Evolutionary conservation across 2,329 filamentous ascomycete species (phyloP).

Genomic region (Hypoxylon rubiginosum): DNA sequence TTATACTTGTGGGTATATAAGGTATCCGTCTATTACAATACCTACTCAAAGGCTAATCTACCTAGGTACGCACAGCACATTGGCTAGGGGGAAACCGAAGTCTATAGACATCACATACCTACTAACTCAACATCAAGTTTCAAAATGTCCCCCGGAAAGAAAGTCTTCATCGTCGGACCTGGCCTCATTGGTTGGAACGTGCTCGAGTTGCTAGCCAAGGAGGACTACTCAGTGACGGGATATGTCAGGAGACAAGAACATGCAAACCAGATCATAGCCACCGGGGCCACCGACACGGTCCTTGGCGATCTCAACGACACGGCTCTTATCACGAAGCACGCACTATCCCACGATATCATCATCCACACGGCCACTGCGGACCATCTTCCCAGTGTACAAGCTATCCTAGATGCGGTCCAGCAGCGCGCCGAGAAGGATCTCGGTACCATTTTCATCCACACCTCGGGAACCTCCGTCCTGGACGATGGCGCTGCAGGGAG

Average conservation of each 20-base stretch:
- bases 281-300: conserved; percentile 54
- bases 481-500: conserved; percentile 54
- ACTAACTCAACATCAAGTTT: neutral
- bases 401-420: conserved; percentile 59
- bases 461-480: conserved; percentile 59
- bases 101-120: neutral
- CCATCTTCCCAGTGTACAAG: conserved; percentile 59
- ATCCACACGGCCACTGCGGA: conserved; percentile 65
- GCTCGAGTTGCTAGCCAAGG: conserved; percentile 58
- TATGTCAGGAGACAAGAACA: conserved; percentile 57
- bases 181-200: conserved; percentile 64
- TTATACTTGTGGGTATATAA: neutral
- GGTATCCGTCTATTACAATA: too few relatives aligned
- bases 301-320: conserved; percentile 59
- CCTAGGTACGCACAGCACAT: neutral
- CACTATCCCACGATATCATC: conserved; percentile 57
- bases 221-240: conserved; percentile 59
- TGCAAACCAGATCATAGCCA: conserved; percentile 53
- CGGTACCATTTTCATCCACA: conserved; percentile 63
- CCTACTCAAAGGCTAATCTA: too few relatives aligned
- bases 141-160: conserved; percentile 45
- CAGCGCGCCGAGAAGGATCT: conserved; percentile 54
- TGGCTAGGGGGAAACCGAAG: neutral
- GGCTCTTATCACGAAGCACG: conserved; percentile 55
- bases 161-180: conserved; percentile 60